Evolutionary conservation across 148 eudicot species (phyloP), one percentile per base, ranked within the genome.

Genomic region (Nyssa sinensis): DNA sequence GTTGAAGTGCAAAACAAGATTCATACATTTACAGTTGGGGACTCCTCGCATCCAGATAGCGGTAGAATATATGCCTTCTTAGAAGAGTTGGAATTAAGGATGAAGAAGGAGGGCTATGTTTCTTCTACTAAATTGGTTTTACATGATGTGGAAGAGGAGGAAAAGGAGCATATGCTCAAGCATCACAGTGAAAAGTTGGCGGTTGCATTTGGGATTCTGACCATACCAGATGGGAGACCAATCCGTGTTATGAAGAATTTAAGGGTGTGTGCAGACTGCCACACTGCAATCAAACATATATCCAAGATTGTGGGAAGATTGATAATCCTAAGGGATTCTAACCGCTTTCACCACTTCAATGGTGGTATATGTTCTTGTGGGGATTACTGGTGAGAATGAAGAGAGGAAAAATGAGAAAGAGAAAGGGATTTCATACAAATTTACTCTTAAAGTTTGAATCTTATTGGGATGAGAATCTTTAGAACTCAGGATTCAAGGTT

Each of bases 91-190:
- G 81, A 85, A 69, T 75, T 67, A 24, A 75, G 78, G 37, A 75
- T 85, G 80, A 85, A 72, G 80, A 73, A 37, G 72, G 86, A 82
- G 39, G 88, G 88, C 1, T 85, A 82, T 61, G 75, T 77, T 19
- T 78, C 84, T 37, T 72, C 74, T 27, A 70, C 77, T 37, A 80
- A 77, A 32, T 68, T 72, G 64, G 86, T 85, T 25, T 70, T 85
- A 34, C 88, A 85, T 75, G 88, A 85, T 66, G 86, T 85, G 9
- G 88, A 85, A 51, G 88, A 85, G 72, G 86, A 85, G 76, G 84
- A 85, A 74, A 85, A 85, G 33, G 81, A 77, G 74, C 84, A 82
- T 44, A 77, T 82, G 88, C 84, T 85, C 73, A 85, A 80, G 78
- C 77, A 85, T 69, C 88, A 85, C 39, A 85, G 88, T 37, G 88